phyloP scores from a whole-genome alignment of 139 green algal species.

The Coelastrella sp. region DNA sequence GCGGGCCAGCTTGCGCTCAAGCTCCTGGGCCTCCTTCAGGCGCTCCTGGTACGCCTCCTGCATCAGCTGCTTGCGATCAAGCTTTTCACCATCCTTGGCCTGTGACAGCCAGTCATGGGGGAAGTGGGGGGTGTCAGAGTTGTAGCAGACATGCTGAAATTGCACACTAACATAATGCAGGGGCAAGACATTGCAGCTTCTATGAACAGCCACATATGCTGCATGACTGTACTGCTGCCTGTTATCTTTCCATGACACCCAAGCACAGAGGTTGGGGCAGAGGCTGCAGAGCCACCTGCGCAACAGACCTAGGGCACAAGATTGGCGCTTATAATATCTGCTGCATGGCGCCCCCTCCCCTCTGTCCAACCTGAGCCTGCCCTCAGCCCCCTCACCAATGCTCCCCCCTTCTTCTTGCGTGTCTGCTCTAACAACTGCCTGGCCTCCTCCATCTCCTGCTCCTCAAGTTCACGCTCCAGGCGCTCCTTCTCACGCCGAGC shows the following conservation, averaged over 20 bases:
- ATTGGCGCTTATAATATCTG: no score
- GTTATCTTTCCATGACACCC: no score
- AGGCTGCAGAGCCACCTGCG: no score
- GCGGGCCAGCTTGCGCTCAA: constrained; percentile 84
- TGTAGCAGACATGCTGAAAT: neutral
- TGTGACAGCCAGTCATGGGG: neutral
- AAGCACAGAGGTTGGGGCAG: no score
- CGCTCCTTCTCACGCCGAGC: constrained; percentile 66
- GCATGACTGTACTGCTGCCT: no score
- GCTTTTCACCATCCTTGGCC: constrained; percentile 79
- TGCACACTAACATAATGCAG: neutral
- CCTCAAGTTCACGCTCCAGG: constrained; percentile 74
- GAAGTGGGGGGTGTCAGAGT: neutral
- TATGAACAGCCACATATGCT: no score
- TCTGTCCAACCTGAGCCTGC: neutral
- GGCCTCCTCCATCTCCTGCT: constrained; percentile 73
- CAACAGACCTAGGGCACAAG: no score
- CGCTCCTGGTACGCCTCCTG: constrained; percentile 65
- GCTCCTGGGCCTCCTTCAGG: constrained; percentile 81
- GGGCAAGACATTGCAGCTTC: no score
- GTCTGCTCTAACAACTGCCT: constrained; percentile 67
- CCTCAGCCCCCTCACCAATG: constrained; percentile 21
- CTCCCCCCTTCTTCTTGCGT: constrained; percentile 58
- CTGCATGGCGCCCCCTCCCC: no score
- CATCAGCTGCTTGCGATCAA: constrained; percentile 87